These are phyloP conservation scores for Ambispora gerdemannii DNA, from an alignment of 192 early-diverging fungal species.

Conservation along the genomic window DNA sequence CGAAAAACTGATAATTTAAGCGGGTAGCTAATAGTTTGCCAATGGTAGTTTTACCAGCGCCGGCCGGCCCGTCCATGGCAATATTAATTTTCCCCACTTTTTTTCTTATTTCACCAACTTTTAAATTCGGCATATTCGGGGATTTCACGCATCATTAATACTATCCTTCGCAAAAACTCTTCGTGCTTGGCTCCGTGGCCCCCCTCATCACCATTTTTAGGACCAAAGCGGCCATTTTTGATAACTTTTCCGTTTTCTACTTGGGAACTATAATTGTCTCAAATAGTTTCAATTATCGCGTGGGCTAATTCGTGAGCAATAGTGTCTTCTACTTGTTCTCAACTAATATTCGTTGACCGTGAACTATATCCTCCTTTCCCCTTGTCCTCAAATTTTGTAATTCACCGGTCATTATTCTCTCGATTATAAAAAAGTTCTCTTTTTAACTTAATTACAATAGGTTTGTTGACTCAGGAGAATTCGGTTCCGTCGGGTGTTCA, in stretches of 20 bases:
- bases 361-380: neutral
- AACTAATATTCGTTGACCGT: neutral
- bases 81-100: constrained; percentile 29
- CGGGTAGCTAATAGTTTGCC: constrained; percentile 53
- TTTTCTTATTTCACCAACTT: neutral
- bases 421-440: constrained; percentile 10
- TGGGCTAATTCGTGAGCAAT: constrained; percentile 20
- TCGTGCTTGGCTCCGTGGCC: neutral
- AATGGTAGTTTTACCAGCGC: constrained; percentile 72
- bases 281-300: neutral
- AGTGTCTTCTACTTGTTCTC: neutral
- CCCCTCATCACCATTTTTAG: neutral
- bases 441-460: neutral
- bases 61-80: constrained; percentile 75
- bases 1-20: constrained; percentile 13
- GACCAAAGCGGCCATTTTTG: too few relatives aligned
- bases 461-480: too few relatives aligned
- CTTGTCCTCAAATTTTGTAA: neutral
- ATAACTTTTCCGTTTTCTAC: too few relatives aligned
- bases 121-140: constrained; percentile 7
- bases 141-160: neutral
- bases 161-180: neutral
- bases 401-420: neutral
- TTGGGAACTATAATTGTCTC: neutral
- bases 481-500: too few relatives aligned